Evolutionary conservation across 768 basidiomycete species (phyloP), one percentile per base, ranked within the genome.

Genomic region (Pholiota molesta): DNA sequence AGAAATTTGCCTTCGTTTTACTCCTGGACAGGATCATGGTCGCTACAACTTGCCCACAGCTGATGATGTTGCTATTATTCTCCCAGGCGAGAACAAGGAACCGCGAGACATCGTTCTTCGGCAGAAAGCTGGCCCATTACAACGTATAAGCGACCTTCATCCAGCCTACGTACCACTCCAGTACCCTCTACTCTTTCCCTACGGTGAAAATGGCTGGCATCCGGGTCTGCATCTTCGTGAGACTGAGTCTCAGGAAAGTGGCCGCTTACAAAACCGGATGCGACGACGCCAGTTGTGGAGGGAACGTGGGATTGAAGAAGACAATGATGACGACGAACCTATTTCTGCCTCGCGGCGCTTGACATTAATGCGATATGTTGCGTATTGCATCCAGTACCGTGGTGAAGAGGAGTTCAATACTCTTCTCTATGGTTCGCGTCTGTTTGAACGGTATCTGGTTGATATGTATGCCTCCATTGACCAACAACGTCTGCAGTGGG

Each of bases 31-130:
- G 40, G 79, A 83, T 69, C 66, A 52, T 0, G 66, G 78, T 5
- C 57, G 72, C 13, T 82, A 85, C 55, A 84, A 84, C 64, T 61
- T 79, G 0, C 82, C 83, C 1, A 78, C 75, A 5, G 64, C 61
- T 1, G 58, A 65, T 62, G 57, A 58, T 9, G 28, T 58, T 9
- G 57, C 57, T 0, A 79, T 87, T 1, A 86, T 88, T 63, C 44
- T 78, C 14, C 40, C 70, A 52, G 84, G 85, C 67, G 75, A 74
- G 11, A 35, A 13, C 33, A 31, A 23, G 9, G 59, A 65, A 33
- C 58, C 54, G 14, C 62, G 69, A 3, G 69, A 70, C 35, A 69
- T 72, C 26, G 52, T 72, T 29, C 62, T 72, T 14, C 64, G 55
- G 0, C 55, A 33, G 10, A 61, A 57, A 1, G 19, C 26, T 60